These are phyloP conservation scores for Calvatia gigantea DNA, from an alignment of 768 basidiomycete genomes.

Conservation along the genomic window DNA sequence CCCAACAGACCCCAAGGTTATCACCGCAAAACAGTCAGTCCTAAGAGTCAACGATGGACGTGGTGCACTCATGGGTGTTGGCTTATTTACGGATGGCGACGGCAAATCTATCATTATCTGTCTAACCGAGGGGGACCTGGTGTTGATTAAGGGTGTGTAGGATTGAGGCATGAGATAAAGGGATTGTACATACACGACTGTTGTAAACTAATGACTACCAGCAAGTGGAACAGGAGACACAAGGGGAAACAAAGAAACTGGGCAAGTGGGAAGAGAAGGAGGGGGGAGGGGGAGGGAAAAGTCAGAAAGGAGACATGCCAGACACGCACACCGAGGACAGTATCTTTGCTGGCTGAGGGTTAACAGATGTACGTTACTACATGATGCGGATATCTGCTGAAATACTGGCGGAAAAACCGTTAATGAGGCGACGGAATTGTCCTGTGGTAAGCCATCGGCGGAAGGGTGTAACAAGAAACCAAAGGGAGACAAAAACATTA, in stretches of 20 bases:
- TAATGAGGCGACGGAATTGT: constrained; percentile 15
- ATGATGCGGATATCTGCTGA: constrained; percentile 24
- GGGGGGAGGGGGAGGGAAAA: constrained; percentile 7
- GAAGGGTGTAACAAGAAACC: constrained; percentile 17
- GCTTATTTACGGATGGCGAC: constrained; percentile 34
- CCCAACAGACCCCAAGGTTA: constrained; percentile 42
- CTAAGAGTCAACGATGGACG: constrained; percentile 68
- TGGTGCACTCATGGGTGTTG: constrained; percentile 79
- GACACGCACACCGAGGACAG: constrained; percentile 13
- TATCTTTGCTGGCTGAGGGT: constrained; percentile 1
- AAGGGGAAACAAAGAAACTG: constrained; percentile 6
- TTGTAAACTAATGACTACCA: constrained; percentile 14
- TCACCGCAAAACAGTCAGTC: constrained; percentile 77
- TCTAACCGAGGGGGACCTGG: constrained; percentile 73
- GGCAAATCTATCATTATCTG: constrained; percentile 51
- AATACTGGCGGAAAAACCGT: constrained; percentile 23
- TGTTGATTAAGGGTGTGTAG: constrained; percentile 45
- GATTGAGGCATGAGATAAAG: not conserved
- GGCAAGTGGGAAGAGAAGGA: constrained; percentile 6
- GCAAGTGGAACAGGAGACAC: constrained; percentile 5
- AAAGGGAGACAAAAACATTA: constrained; percentile 3
- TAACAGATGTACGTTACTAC: constrained; percentile 23
- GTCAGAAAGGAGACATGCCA: not conserved
- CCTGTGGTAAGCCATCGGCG: constrained; percentile 12
- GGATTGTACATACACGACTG: not conserved